Conservation (phyloP, 208 protist species). For the Trypanosoma congolense region DNA sequence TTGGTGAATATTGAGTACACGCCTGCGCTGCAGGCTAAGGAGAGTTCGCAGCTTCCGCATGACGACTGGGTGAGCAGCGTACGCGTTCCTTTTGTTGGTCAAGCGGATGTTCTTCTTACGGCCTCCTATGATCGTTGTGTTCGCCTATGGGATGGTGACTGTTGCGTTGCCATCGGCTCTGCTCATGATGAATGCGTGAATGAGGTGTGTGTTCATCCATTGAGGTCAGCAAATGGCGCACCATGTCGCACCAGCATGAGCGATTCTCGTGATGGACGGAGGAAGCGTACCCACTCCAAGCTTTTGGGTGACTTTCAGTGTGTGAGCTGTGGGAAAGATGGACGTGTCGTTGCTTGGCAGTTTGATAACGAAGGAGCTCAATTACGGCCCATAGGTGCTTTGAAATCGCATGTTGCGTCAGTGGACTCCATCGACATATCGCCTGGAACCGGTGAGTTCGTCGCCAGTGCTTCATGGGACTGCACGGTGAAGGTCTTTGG, state of each 20-base stretch:
- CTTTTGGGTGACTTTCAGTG: conserved; percentile 41
- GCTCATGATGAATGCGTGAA: conserved; percentile 74
- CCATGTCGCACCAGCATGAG: not conserved
- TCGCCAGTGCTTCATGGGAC: conserved; percentile 77
- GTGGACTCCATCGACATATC: conserved; percentile 67
- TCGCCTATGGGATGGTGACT: conserved; percentile 70
- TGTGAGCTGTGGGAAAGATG: conserved; percentile 74
- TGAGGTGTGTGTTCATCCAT: conserved; percentile 54
- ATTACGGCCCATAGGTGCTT: conserved; percentile 44
- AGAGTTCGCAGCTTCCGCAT: conserved; percentile 75
- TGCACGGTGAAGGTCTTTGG: conserved; percentile 70
- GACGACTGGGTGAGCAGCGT: conserved; percentile 87
- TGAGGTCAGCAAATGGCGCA: conserved; percentile 6
- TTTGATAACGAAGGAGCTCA: conserved; percentile 29
- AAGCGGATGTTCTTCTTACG: conserved; percentile 58
- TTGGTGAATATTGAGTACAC: conserved; percentile 85
- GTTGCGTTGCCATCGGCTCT: conserved; percentile 65
- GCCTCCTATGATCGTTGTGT: conserved; percentile 81
- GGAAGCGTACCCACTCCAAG: conserved; percentile 26
- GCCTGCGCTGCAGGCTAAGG: conserved; percentile 66
- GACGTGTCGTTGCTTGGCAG: conserved; percentile 58
- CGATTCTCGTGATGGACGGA: not conserved
- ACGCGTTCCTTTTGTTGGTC: conserved; percentile 45
- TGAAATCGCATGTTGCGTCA: conserved; percentile 60
- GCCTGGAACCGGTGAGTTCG: conserved; percentile 35